These are phyloP conservation scores for Umbelopsis sp. DNA, from an alignment of 192 early-diverging fungal genomes.

Conservation along the genomic window DNA sequence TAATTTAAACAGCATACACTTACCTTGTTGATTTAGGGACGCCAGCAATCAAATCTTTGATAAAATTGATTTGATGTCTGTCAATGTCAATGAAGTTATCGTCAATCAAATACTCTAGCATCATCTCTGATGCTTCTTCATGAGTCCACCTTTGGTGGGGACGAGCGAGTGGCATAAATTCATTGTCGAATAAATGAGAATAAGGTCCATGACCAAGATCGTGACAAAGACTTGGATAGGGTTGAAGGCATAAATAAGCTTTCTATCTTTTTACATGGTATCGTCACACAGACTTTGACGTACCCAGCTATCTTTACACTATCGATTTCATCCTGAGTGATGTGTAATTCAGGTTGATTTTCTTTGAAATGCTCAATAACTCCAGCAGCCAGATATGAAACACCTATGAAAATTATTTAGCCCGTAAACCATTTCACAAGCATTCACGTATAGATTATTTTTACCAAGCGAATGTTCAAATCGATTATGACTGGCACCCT, in stretches of 20 bases:
- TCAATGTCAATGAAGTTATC: slow-evolving; percentile 72
- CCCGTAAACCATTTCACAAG: neutral
- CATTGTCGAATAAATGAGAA: slow-evolving; percentile 93
- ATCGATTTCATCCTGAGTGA: slow-evolving; percentile 76
- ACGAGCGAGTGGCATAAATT: slow-evolving; percentile 71
- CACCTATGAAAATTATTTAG: slow-evolving; percentile 53
- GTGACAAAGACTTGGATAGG: slow-evolving; percentile 76
- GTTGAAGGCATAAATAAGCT: neutral
- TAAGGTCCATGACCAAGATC: slow-evolving; percentile 97
- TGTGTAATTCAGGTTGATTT: slow-evolving; percentile 79
- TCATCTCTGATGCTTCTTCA: slow-evolving; percentile 80
- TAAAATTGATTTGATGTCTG: slow-evolving; percentile 59
- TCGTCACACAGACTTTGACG: neutral
- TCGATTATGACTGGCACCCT: slow-evolving; percentile 90
- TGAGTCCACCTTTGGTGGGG: slow-evolving; percentile 66
- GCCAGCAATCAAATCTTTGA: slow-evolving; percentile 74
- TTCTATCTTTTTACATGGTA: neutral
- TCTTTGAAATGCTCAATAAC: slow-evolving; percentile 70
- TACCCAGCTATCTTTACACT: slow-evolving; percentile 86
- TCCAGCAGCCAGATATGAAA: slow-evolving; percentile 77
- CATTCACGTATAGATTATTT: too few relatives aligned
- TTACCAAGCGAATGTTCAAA: slow-evolving; percentile 89
- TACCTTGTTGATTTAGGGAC: slow-evolving; percentile 47
- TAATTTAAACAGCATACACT: neutral
- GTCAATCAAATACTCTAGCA: slow-evolving; percentile 81